Percentiles rank a stretch among this genome's conserved stretches.
phyloP scores from a whole-genome alignment of 768 basidiomycete genomes.

The Rhodocollybia butyracea region DNA sequence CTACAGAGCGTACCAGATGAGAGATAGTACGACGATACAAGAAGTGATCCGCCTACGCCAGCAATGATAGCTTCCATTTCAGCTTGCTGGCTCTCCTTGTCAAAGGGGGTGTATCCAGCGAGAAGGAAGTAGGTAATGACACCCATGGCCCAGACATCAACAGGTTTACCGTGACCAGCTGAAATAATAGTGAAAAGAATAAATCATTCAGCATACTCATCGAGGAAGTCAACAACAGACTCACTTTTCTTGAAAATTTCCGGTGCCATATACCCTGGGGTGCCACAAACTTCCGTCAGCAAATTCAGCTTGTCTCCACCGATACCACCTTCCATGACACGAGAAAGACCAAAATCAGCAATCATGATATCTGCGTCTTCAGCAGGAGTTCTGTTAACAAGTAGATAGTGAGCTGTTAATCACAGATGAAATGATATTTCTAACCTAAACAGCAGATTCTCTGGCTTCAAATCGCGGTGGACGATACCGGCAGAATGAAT shows the following conservation, averaged over 20 bases:
- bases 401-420: no score
- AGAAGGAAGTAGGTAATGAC: constrained; percentile 66
- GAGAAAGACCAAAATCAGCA: constrained; percentile 92
- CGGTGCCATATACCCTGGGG: constrained; percentile 95
- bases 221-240: constrained; percentile 16
- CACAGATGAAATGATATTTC: not conserved
- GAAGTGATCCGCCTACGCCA: constrained; percentile 36
- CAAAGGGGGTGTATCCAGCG: constrained; percentile 92
- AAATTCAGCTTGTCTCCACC: constrained; percentile 84
- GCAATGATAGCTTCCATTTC: constrained; percentile 96
- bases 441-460: constrained; percentile 89
- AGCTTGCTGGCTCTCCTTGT: constrained; percentile 80
- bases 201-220: not conserved
- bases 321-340: constrained; percentile 91
- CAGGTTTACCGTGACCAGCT: constrained; percentile 93
- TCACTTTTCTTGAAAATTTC: constrained; percentile 91
- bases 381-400: constrained; percentile 47
- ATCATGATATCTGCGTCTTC: constrained; percentile 96
- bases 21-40: not conserved
- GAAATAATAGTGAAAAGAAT: constrained; percentile 8
- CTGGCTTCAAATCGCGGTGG: constrained; percentile 94
- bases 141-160: constrained; percentile 97
- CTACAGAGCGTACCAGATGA: not conserved
- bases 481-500: constrained; percentile 92
- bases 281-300: constrained; percentile 95